These are phyloP conservation scores for Asparagopsis taxiformis DNA, from an alignment of 31 red algal genomes.

Conservation along the genomic window DNA sequence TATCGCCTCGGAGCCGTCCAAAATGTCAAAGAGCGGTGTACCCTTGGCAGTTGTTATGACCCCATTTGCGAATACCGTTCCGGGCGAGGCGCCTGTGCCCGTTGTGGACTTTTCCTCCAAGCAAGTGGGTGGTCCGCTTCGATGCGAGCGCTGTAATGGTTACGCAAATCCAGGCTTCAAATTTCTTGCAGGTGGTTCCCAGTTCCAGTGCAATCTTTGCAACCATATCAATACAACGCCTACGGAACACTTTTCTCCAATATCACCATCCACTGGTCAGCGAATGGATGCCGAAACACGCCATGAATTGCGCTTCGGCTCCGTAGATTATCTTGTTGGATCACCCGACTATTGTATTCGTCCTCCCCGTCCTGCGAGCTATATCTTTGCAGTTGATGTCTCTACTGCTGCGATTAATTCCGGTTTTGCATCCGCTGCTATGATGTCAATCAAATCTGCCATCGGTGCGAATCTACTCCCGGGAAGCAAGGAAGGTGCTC, in stretches of 20 bases:
- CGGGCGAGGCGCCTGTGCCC: conserved; percentile 60
- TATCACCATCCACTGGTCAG: conserved; percentile 69
- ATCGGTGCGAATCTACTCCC: conserved; percentile 50
- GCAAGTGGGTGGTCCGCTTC: conserved; percentile 68
- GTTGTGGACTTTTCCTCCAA: conserved; percentile 63
- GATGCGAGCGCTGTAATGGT: conserved; percentile 83
- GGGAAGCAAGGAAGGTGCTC: conserved; percentile 55
- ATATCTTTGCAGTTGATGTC: conserved; percentile 75
- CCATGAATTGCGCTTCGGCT: conserved; percentile 76
- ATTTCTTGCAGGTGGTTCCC: conserved; percentile 64
- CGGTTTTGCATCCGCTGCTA: conserved; percentile 58
- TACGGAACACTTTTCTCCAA: conserved; percentile 67
- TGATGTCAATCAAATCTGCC: conserved; percentile 56
- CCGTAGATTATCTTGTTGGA: conserved; percentile 83
- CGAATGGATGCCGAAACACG: conserved; percentile 65
- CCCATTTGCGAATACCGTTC: conserved; percentile 75
- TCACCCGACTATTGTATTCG: conserved; percentile 64
- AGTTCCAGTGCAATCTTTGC: conserved; percentile 92
- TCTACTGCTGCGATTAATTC: conserved; percentile 37
- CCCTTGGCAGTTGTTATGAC: conserved; percentile 76
- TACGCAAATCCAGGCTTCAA: conserved; percentile 90
- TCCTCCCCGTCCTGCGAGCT: conserved; percentile 51
- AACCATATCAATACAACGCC: conserved; percentile 59
- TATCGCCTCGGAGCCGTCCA: conserved; percentile 47
- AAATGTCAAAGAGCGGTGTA: conserved; percentile 60